Conservation (phyloP, 2,329 filamentous ascomycete species). For the Fusarium nygamai region DNA sequence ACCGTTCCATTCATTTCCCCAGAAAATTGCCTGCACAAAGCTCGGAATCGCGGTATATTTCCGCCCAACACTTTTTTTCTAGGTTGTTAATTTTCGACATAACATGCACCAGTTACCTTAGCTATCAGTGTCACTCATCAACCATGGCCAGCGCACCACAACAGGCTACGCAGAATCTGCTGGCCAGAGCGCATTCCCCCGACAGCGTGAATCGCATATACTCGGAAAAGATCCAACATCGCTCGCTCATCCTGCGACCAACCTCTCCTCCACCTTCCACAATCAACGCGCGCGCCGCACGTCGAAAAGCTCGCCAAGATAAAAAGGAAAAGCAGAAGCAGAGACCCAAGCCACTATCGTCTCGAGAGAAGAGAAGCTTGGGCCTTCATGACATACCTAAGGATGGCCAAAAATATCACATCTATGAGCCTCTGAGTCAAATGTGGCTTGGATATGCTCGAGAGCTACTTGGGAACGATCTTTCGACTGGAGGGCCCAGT, state of each 20-base stretch:
- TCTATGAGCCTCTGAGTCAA: conserved; percentile 79
- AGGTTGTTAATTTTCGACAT: not conserved
- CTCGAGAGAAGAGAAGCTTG: conserved; percentile 77
- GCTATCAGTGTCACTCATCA: not conserved
- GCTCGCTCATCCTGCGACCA: conserved; percentile 80
- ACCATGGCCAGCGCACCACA: conserved; percentile 51
- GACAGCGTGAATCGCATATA: conserved; percentile 77
- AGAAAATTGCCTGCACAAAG: conserved; percentile 21
- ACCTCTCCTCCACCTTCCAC: conserved; percentile 72
- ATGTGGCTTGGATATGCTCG: conserved; percentile 89
- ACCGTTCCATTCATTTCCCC: conserved; percentile 34
- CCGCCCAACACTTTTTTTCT: conserved; percentile 21
- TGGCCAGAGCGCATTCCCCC: conserved; percentile 82
- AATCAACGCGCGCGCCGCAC: conserved; percentile 65
- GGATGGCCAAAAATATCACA: conserved; percentile 68
- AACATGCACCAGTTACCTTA: not conserved
- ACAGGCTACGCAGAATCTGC: conserved; percentile 69
- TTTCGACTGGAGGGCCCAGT: conserved; percentile 63
- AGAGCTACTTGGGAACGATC: conserved; percentile 76
- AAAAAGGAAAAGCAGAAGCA: conserved; percentile 59
- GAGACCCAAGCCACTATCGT: conserved; percentile 77
- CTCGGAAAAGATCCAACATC: conserved; percentile 83
- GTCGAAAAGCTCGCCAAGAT: conserved; percentile 59
- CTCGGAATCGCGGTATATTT: conserved; percentile 25
- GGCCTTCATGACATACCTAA: conserved; percentile 80